These are phyloP conservation scores for Eutrema salsugineum DNA, from an alignment of 441 rosid species.

Conservation along the genomic window DNA sequence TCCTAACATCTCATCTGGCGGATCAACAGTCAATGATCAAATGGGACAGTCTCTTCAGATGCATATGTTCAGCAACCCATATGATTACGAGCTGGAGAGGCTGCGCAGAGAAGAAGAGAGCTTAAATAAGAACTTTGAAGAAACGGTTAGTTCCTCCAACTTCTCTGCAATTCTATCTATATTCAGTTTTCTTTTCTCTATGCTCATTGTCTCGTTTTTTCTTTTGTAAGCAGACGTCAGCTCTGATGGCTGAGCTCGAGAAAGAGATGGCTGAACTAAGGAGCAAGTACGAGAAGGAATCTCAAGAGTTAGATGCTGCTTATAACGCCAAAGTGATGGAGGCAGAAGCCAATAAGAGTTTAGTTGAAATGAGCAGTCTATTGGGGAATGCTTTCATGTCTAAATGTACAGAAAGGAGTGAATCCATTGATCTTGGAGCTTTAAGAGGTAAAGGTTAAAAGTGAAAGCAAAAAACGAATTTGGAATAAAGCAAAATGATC, in stretches of 20 bases:
- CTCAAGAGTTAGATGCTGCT: slow-evolving; percentile 47
- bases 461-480: neutral
- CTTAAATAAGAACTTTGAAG: slow-evolving; percentile 37
- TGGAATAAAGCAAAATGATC: neutral
- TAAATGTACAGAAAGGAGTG: slow-evolving; percentile 44
- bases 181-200: neutral
- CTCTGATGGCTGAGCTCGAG: slow-evolving; percentile 46
- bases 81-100: slow-evolving; percentile 70
- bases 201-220: slow-evolving; percentile 20
- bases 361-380: slow-evolving; percentile 53
- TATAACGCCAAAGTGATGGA: slow-evolving; percentile 38
- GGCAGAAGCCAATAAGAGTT: slow-evolving; percentile 33
- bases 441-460: slow-evolving; percentile 47
- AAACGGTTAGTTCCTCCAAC: slow-evolving; percentile 40
- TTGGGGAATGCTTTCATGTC: slow-evolving; percentile 63
- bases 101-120: slow-evolving; percentile 43
- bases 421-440: slow-evolving; percentile 19
- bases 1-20: slow-evolving; percentile 3
- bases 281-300: slow-evolving; percentile 46
- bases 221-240: slow-evolving; percentile 18
- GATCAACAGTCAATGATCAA: slow-evolving; percentile 3
- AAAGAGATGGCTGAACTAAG: slow-evolving; percentile 48
- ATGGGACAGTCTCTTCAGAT: slow-evolving; percentile 32
- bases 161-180: neutral
- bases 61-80: slow-evolving; percentile 46